These are phyloP conservation scores for Elongisporangium anandrum DNA, from an alignment of 352 stramenopile species.

Conservation along the genomic window DNA sequence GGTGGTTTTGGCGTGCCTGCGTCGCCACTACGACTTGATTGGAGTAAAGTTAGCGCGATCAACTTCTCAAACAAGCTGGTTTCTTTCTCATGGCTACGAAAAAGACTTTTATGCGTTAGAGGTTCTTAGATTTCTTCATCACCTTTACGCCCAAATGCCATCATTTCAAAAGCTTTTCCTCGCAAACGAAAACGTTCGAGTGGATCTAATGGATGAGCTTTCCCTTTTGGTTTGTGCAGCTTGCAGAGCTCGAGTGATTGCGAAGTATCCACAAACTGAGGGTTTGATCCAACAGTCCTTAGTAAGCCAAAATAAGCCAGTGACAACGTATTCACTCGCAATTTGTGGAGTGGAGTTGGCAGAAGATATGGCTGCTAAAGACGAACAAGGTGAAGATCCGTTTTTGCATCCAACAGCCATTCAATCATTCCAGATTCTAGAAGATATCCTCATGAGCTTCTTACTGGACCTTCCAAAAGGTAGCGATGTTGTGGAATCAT, in stretches of 20 bases:
- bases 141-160: constrained; percentile 45
- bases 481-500: constrained; percentile 38
- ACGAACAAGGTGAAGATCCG: constrained; percentile 36
- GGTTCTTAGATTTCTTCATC: constrained; percentile 55
- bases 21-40: constrained; percentile 52
- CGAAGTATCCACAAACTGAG: constrained; percentile 31
- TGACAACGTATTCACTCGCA: constrained; percentile 33
- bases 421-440: constrained; percentile 36
- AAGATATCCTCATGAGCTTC: constrained; percentile 45
- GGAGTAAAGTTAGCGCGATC: constrained; percentile 17
- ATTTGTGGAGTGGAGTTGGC: constrained; percentile 30
- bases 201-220: constrained; percentile 57
- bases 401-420: constrained; percentile 48
- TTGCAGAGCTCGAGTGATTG: constrained; percentile 31
- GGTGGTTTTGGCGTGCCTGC: constrained; percentile 50
- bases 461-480: constrained; percentile 46
- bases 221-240: constrained; percentile 39
- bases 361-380: constrained; percentile 32
- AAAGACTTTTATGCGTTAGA: constrained; percentile 26
- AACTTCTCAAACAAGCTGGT: constrained; percentile 1
- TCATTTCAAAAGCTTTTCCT: constrained; percentile 27
- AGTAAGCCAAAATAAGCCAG: constrained; percentile 30
- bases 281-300: constrained; percentile 32
- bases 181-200: constrained; percentile 40
- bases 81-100: neutral